Conservation (phyloP, 2,329 filamentous ascomycete genomes). For the Clonostachys rosea region DNA sequence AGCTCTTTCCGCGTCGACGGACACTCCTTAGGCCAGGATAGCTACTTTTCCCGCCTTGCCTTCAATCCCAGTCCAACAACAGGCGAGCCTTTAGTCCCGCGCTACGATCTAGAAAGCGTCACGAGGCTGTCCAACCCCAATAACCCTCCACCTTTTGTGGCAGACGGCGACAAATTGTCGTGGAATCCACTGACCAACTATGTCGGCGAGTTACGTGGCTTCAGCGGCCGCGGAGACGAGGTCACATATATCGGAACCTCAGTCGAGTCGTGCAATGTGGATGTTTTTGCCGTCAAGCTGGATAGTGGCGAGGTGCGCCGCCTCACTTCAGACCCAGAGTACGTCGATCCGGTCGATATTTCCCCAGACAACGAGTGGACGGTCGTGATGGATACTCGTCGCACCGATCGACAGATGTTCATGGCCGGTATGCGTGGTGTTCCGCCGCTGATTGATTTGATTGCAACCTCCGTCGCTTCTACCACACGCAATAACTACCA, state of each 20-base stretch:
- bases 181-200: too few relatives aligned
- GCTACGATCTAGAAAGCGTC: not conserved
- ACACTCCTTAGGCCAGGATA: not conserved
- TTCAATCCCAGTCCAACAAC: not conserved
- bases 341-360: not conserved
- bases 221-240: not conserved
- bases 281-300: not conserved
- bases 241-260: not conserved
- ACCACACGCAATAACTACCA: not conserved
- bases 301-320: not conserved
- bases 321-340: not conserved
- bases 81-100: not conserved
- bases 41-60: not conserved
- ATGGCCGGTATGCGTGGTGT: not conserved
- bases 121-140: too few relatives aligned
- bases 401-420: not conserved
- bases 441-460: not conserved
- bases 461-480: not conserved
- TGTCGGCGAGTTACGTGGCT: not conserved
- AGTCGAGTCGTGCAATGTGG: not conserved
- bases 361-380: not conserved
- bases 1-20: not conserved
- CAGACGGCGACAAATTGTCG: too few relatives aligned
- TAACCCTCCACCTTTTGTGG: too few relatives aligned
- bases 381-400: not conserved